Percentiles rank a stretch among this genome's conserved stretches.
These are phyloP conservation scores for Avena insularis DNA, from an alignment of 176 grass and related monocot species.

Conservation along the genomic window DNA sequence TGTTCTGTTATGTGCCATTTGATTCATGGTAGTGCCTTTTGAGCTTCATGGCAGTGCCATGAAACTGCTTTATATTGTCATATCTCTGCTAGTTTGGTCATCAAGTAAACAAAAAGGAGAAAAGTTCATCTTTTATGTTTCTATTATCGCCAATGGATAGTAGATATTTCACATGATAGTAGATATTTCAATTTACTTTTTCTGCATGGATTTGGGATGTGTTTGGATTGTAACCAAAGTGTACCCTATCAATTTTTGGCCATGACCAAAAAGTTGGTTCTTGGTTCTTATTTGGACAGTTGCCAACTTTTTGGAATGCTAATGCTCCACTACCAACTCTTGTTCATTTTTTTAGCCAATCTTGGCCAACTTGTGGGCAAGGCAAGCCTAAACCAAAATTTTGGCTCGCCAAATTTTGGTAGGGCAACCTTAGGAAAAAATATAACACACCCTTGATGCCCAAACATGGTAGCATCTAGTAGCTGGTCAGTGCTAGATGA, in stretches of 20 bases:
- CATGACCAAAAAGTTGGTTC: too few species aligned
- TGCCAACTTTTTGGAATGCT: too few species aligned
- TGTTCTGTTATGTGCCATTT: neutral
- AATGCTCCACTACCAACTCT: too few species aligned
- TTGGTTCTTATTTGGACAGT: too few species aligned
- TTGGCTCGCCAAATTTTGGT: too few species aligned
- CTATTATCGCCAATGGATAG: neutral
- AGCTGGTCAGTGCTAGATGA: neutral
- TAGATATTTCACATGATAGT: neutral
- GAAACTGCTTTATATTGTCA: constrained; percentile 15
- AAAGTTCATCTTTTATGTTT: neutral
- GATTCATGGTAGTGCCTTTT: constrained; percentile 5
- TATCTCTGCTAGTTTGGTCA: neutral
- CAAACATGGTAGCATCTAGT: constrained; percentile 16
- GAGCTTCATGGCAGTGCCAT: constrained; percentile 11
- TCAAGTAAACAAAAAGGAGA: neutral
- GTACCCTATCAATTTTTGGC: too few species aligned
- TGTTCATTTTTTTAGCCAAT: too few species aligned
- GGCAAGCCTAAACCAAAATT: too few species aligned
- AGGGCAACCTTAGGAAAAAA: too few species aligned
- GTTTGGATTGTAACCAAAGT: too few species aligned
- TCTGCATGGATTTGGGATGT: neutral
- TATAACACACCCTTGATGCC: neutral
- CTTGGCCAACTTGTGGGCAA: too few species aligned
- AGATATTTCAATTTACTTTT: constrained; percentile 10